A percentile compares a stretch with the other conserved stretches of the same genome.
Conservation (phyloP, 1,284 basidiomycete species). For the Malassezia globosa region DNA sequence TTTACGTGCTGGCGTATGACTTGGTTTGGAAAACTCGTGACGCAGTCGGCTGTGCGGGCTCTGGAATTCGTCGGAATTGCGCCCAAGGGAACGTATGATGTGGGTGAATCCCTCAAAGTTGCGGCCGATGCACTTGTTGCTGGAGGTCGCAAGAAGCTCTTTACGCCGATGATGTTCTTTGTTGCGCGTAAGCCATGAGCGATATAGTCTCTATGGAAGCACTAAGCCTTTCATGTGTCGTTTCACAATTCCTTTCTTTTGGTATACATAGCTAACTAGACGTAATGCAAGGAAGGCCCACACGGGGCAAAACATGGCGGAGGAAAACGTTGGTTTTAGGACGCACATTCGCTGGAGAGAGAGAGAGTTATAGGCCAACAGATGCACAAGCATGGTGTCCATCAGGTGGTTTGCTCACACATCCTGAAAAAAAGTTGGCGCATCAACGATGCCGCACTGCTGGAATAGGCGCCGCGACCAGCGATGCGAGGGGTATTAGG, state of each 20-base stretch:
- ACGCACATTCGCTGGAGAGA: no score
- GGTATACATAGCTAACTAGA: slow-evolving; percentile 2
- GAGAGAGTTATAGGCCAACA: no score
- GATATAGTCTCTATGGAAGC: background rate
- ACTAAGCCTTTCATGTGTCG: background rate
- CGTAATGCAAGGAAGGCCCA: no score
- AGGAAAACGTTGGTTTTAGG: no score
- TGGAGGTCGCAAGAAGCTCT: slow-evolving; percentile 74
- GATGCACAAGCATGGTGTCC: no score
- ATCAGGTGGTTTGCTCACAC: no score
- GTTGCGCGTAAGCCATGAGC: slow-evolving; percentile 17
- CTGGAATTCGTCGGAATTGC: slow-evolving; percentile 69
- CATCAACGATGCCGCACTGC: slow-evolving; percentile 27
- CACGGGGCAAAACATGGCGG: no score
- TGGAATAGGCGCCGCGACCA: slow-evolving; percentile 76
- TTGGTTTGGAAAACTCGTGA: slow-evolving; percentile 72
- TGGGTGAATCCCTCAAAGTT: slow-evolving; percentile 76
- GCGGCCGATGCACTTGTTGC: slow-evolving; percentile 69
- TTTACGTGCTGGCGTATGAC: slow-evolving; percentile 70
- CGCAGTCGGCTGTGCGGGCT: slow-evolving; percentile 66
- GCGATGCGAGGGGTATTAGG: slow-evolving; percentile 63
- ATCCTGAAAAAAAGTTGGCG: no score
- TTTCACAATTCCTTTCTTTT: background rate
- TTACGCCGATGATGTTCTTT: slow-evolving; percentile 46
- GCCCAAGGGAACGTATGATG: slow-evolving; percentile 84